Conservation (phyloP, 495 filamentous ascomycete species). For the Neurospora sp. region DNA sequence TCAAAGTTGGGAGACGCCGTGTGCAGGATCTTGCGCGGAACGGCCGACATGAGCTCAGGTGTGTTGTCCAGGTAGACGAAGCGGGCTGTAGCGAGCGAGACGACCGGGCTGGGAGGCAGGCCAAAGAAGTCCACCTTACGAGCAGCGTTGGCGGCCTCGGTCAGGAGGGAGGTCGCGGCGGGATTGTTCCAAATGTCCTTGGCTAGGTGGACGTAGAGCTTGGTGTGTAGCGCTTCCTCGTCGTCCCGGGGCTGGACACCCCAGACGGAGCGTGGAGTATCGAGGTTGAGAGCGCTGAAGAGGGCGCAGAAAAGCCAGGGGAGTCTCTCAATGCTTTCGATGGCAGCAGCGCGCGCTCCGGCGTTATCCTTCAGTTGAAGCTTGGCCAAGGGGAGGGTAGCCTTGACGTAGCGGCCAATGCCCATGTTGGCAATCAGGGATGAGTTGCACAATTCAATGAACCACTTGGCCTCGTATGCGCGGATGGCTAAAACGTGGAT, state of each 20-base stretch:
- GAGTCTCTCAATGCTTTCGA: constrained; percentile 53
- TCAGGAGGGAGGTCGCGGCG: constrained; percentile 56
- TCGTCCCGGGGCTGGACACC: constrained; percentile 57
- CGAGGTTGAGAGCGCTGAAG: constrained; percentile 65
- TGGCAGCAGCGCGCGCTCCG: constrained; percentile 52
- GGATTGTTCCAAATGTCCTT: constrained; percentile 90
- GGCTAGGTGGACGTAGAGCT: constrained; percentile 67
- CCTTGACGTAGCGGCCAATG: constrained; percentile 52
- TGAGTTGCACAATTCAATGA: constrained; percentile 59
- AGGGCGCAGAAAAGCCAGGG: constrained; percentile 76
- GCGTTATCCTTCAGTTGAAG: constrained; percentile 55
- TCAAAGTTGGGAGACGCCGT: constrained; percentile 41
- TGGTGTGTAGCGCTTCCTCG: constrained; percentile 62
- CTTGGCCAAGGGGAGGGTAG: constrained; percentile 64
- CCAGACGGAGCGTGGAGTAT: constrained; percentile 71
- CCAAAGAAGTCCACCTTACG: constrained; percentile 27
- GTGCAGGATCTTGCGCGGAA: constrained; percentile 44
- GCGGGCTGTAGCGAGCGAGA: constrained; percentile 53
- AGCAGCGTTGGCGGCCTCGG: constrained; percentile 55
- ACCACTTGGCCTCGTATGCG: constrained; percentile 62
- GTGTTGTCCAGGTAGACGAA: constrained; percentile 71
- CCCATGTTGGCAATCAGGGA: constrained; percentile 34
- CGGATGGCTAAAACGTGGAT: constrained; percentile 79
- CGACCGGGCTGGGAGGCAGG: constrained; percentile 32
- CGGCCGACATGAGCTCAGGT: constrained; percentile 48